Base-by-base conservation (phyloP, 2,329 filamentous ascomycete species). In the Hymenoscyphus repandus region DNA sequence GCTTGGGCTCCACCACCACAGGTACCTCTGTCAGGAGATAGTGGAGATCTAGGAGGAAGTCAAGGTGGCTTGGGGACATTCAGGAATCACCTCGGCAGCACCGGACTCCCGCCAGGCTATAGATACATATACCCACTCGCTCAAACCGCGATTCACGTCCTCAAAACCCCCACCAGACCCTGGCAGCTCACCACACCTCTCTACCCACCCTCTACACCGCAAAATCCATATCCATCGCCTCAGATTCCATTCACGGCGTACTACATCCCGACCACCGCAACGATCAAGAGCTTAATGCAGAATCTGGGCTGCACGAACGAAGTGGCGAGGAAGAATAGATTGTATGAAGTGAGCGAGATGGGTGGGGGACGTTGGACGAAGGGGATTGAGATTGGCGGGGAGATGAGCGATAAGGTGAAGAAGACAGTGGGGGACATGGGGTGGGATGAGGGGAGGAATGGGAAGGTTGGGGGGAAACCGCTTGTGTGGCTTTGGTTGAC, bases 401-500 rank as follows among this genome's bases (percentile, higher is more conserved):
- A 45, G 38, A 6, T 60, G 62, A 1, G 78, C 34, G 72, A 71
- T 9, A 65, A 70, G 31, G 66, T 79, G 56, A 70, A 69, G 55
- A 73, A 74, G 70, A 73, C 72, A 0, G 67, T 86, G 52, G 71
- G 67, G 52, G 74, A 81, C 1, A 59, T 83, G 9, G 83, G 83
- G 0, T 86, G 83, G 82, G 76, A 81, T 34, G 63, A 64, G 15
- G 70, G 69, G 1, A 64, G 79, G 7, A 75, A 70, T 1, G 79
- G 79, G 0, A 64, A 71, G 13, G 62, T 66, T 0, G 72, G 72
- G 0, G 70, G 73, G 58, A 77, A 76, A 65, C 75, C 76, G 0
- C 73, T 82, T 2, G 75, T 83, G n/a, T 83, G 78, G 64, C 55
- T 84, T 13, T 85, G 79, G 72, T 70, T 82, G 49, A 77, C 74